phyloP scores from a whole-genome alignment of 805 yeast genomes.

The Hanseniaspora lindneri region DNA sequence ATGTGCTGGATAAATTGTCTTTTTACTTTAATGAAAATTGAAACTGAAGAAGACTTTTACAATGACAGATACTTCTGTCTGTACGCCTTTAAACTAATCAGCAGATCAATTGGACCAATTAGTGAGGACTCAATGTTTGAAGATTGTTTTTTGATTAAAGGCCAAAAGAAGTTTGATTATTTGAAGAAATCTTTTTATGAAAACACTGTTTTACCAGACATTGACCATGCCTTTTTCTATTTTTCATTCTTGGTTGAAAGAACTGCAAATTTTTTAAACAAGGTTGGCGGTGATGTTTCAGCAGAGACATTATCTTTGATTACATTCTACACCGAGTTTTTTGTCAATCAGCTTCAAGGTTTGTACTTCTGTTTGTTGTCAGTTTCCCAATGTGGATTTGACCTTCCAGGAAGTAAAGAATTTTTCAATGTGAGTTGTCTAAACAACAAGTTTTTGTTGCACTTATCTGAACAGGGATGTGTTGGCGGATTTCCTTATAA shows the following conservation, averaged over 20 bases:
- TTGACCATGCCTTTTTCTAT: constrained; percentile 11
- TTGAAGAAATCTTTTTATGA: constrained; percentile 6
- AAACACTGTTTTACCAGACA: constrained; percentile 12
- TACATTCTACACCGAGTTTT: constrained; percentile 10
- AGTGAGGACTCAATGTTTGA: constrained; percentile 3
- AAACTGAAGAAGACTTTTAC: constrained; percentile 2
- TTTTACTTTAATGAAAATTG: constrained; percentile 4
- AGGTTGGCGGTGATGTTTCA: neutral
- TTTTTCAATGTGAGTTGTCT: constrained; percentile 6
- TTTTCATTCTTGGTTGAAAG: constrained; percentile 6
- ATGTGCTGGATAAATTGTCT: constrained; percentile 15
- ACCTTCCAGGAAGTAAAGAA: neutral
- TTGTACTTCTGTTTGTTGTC: constrained; percentile 4
- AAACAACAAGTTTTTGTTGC: constrained; percentile 7
- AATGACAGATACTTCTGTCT: constrained; percentile 11
- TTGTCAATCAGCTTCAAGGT: constrained; percentile 8
- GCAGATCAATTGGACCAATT: constrained; percentile 4
- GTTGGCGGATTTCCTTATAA: constrained; percentile 10
- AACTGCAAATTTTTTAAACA: constrained; percentile 1
- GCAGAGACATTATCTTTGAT: neutral
- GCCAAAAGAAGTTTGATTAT: neutral
- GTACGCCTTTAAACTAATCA: constrained; percentile 11
- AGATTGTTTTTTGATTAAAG: constrained; percentile 5
- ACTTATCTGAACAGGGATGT: constrained; percentile 9
- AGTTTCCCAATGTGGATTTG: constrained; percentile 13